Evolutionary conservation across 2,329 filamentous ascomycete genomes (phyloP), one percentile per base, ranked within the genome.

Genomic region (Stagonosporopsis rhizophila): DNA sequence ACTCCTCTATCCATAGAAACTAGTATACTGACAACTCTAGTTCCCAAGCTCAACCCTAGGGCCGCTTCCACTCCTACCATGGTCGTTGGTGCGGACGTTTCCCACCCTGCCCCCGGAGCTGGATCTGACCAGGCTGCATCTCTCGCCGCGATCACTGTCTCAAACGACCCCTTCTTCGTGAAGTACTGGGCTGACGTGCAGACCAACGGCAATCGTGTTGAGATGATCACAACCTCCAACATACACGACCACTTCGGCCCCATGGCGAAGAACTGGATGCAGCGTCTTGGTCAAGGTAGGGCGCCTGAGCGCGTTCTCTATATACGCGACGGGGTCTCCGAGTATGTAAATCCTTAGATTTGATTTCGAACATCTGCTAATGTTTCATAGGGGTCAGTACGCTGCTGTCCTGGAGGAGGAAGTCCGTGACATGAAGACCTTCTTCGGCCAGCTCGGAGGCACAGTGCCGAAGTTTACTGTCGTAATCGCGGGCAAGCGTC

Each of bases 51-150:
- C 25, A 53, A 53, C 45, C 66, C 66, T 1, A 62, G 56, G 53
- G 58, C 62, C 0, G 42, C 55, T 2, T 58, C 66, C 41, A 56
- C 62, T 28, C 68, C 67, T 0, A 95, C 92, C 0, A 89, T 96
- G 83, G 87, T 97, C 44, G 89, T 99, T 56, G 95, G 94, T 20
- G 89, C 91, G 0, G 95, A 99, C 72, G 90, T 99, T 0, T 96
- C 92, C 4, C 95, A 99, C 66, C 85, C 88, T 9, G 82, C 89
- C 23, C 87, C 91, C 12, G 91, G 73, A 28, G 65, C 74, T 51
- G 68, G 60, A 15, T 75, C 73, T 28, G 62, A 64, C 25, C 69
- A 71, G 15, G 82, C 89, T 3, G 75, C 77, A 0, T 98, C 94
- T 0, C 90, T 95, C 77, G 93, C 93, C 3, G 92, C 94, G 8